phyloP scores from a whole-genome alignment of 2,329 filamentous ascomycete genomes.

The Colletotrichum ledebouriae region DNA sequence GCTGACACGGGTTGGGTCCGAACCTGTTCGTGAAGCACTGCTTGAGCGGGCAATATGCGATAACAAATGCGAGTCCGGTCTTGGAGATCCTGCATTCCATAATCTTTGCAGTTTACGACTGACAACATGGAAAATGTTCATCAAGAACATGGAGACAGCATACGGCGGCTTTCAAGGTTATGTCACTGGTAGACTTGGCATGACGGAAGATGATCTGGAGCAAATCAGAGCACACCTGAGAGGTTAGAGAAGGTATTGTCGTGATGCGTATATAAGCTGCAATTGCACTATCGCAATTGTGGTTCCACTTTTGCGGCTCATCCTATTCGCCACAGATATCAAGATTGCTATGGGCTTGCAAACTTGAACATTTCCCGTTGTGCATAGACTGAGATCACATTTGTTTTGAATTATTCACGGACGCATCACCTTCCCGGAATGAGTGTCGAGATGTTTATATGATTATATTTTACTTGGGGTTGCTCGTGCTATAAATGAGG shows the following conservation, averaged over 20 bases:
- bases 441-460: background rate
- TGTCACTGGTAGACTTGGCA: background rate
- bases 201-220: background rate
- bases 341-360: too few species aligned
- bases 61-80: background rate
- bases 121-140: background rate
- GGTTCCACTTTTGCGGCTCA: too few species aligned
- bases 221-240: background rate
- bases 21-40: constrained; percentile 7
- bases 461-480: background rate
- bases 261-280: too few species aligned
- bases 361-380: background rate
- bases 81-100: background rate
- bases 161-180: constrained; percentile 11
- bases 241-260: background rate
- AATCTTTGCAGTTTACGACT: constrained; percentile 7
- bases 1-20: constrained; percentile 1
- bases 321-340: too few species aligned
- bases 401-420: background rate
- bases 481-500: background rate
- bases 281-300: too few species aligned
- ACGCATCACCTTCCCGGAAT: background rate
- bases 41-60: constrained; percentile 1
- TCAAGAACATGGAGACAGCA: rapidly evolving
- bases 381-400: background rate